These are phyloP conservation scores for Climacium dendroides DNA, from an alignment of 225 moss, liverwort and hornwort species.

Conservation along the genomic window DNA sequence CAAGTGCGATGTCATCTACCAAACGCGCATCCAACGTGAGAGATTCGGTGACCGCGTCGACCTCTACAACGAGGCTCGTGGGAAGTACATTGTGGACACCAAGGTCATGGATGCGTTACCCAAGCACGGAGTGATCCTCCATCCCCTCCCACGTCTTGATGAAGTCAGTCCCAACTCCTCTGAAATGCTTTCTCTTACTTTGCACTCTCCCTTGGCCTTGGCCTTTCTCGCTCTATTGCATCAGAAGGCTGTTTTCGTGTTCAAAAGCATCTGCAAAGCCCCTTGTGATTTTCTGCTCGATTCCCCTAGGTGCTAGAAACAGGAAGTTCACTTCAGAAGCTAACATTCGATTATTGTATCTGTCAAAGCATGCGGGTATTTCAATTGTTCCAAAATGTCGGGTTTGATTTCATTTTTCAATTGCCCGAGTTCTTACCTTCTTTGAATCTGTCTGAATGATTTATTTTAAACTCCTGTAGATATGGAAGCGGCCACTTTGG, in stretches of 20 bases:
- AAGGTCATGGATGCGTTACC: slow-evolving; percentile 84
- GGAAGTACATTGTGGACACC: slow-evolving; percentile 77
- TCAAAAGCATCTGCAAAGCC: neutral
- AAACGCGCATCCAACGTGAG: slow-evolving; percentile 97
- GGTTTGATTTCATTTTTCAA: neutral
- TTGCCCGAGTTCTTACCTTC: neutral
- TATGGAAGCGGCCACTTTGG: neutral
- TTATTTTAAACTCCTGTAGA: neutral
- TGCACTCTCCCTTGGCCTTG: neutral
- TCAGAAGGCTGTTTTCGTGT: neutral
- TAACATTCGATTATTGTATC: neutral
- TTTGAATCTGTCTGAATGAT: neutral
- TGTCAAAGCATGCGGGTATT: neutral
- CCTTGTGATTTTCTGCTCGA: neutral
- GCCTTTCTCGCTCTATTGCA: neutral
- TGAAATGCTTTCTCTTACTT: neutral
- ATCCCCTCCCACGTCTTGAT: slow-evolving; percentile 93
- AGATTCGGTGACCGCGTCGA: slow-evolving; percentile 78
- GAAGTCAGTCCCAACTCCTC: slow-evolving; percentile 36
- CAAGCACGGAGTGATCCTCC: slow-evolving; percentile 81
- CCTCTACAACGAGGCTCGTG: slow-evolving; percentile 74
- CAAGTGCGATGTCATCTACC: slow-evolving; percentile 92
- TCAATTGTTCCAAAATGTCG: neutral
- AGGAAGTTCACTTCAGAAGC: neutral
- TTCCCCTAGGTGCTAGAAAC: neutral